Conservation (phyloP, 345 rosid species). For the Brassica juncea region DNA sequence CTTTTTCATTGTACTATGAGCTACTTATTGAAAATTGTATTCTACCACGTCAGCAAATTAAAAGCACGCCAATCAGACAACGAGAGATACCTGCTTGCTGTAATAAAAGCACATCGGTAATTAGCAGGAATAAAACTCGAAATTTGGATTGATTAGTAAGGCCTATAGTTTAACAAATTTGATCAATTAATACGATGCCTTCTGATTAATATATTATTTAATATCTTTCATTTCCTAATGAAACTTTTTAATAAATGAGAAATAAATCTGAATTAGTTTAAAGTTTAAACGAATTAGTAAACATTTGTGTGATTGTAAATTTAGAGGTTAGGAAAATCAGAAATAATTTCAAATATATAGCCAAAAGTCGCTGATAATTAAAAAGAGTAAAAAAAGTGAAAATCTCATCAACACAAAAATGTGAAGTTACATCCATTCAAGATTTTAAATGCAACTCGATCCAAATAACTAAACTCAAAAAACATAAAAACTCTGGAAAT, state of each 20-base stretch:
- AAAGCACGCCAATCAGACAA: constrained; percentile 17
- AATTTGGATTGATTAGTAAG: background rate
- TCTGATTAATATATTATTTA: too few species aligned
- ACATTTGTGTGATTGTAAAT: too few species aligned
- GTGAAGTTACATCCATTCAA: constrained; percentile 11
- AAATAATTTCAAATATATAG: background rate
- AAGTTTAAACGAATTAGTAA: too few species aligned
- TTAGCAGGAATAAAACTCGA: background rate
- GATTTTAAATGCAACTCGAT: constrained; percentile 29
- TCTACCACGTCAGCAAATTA: constrained; percentile 17
- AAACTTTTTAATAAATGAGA: too few species aligned
- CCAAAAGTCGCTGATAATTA: constrained; percentile 15
- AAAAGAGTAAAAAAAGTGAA: background rate
- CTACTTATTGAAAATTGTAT: background rate
- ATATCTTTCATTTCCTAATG: too few species aligned
- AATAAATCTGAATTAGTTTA: too few species aligned
- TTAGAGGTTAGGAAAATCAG: too few species aligned
- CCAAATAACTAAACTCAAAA: constrained; percentile 17
- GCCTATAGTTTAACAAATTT: too few species aligned
- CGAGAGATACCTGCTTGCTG: background rate
- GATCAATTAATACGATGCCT: too few species aligned
- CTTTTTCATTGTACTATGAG: background rate
- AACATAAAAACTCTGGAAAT: constrained; percentile 19
- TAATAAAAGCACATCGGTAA: background rate
- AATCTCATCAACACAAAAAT: constrained; percentile 25